Evolutionary conservation across 2,329 filamentous ascomycete species (phyloP).

Genomic region (Fusarium continuum): DNA sequence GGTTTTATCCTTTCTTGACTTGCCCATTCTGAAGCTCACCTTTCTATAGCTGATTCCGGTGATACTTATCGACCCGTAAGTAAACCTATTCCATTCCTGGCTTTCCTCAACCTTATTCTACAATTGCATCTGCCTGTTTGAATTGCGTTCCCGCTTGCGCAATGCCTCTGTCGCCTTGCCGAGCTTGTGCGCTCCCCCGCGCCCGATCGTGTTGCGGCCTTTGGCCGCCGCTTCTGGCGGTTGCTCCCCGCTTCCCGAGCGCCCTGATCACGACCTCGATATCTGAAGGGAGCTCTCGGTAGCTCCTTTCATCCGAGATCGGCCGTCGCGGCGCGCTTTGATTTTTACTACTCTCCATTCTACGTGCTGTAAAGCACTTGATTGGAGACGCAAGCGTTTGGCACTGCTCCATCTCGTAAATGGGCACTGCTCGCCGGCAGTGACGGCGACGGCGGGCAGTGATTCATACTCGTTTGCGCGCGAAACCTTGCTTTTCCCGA

Average conservation of each 20-base stretch:
- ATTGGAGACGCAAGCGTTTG: not conserved
- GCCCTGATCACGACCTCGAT: constrained; percentile 25
- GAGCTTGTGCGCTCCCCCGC: constrained; percentile 37
- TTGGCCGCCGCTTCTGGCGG: constrained; percentile 18
- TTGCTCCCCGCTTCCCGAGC: constrained; percentile 35
- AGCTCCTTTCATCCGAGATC: constrained; percentile 39
- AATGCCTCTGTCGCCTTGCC: constrained; percentile 23
- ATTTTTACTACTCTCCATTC: constrained; percentile 2
- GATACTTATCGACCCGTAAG: constrained; percentile 70
- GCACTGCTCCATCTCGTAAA: constrained; percentile 2
- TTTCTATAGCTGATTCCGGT: constrained; percentile 65
- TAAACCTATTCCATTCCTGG: constrained; percentile 39
- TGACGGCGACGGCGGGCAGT: constrained; percentile 15
- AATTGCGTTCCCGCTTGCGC: constrained; percentile 16
- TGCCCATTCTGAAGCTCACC: constrained; percentile 46
- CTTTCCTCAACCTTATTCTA: constrained; percentile 12
- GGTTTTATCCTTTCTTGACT: constrained; percentile 36
- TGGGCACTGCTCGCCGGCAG: not conserved
- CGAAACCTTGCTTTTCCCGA: constrained; percentile 11
- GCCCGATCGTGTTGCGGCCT: constrained; percentile 25
- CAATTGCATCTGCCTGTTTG: constrained; percentile 8
- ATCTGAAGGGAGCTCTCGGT: constrained; percentile 17
- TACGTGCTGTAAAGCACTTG: not conserved
- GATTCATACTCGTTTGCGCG: constrained; percentile 25
- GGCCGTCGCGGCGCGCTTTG: constrained; percentile 22